Evolutionary conservation across 1,139 yeast species (phyloP).

Genomic region (Geotrichum reessii): DNA sequence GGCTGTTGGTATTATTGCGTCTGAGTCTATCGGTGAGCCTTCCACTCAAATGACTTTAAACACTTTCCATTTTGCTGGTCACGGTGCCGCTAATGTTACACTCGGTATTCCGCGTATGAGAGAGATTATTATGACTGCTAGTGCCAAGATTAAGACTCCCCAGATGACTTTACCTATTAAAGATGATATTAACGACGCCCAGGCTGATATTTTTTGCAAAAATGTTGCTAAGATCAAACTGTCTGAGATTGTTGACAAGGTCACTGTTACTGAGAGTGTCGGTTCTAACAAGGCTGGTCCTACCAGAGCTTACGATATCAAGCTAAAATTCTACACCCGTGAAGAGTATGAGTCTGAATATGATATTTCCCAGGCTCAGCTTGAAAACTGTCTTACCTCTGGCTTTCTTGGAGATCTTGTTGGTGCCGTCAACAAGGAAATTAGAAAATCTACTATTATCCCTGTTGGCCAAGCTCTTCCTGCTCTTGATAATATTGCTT

Average conservation of each 20-base stretch:
- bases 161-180: constrained; percentile 92
- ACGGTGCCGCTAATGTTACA: constrained; percentile 99
- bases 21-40: constrained; percentile 98
- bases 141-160: constrained; percentile 91
- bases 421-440: constrained; percentile 66
- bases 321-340: constrained; percentile 67
- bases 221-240: constrained; percentile 78
- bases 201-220: constrained; percentile 91
- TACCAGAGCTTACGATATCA: constrained; percentile 69
- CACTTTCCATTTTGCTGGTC: constrained; percentile 99
- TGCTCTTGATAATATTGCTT: constrained; percentile 21
- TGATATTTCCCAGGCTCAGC: constrained; percentile 74
- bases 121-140: constrained; percentile 99
- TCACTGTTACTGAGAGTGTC: constrained; percentile 75
- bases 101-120: constrained; percentile 99
- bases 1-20: constrained; percentile 96
- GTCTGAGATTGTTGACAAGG: constrained; percentile 84
- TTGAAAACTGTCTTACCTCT: constrained; percentile 61
- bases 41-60: constrained; percentile 99
- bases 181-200: constrained; percentile 70
- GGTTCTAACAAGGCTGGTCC: constrained; percentile 54
- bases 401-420: constrained; percentile 70
- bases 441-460: constrained; percentile 69
- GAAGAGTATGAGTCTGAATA: constrained; percentile 81
- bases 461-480: constrained; percentile 65